Evolutionary conservation across 345 rosid genomes (phyloP).

Genomic region (Populus tremula): DNA sequence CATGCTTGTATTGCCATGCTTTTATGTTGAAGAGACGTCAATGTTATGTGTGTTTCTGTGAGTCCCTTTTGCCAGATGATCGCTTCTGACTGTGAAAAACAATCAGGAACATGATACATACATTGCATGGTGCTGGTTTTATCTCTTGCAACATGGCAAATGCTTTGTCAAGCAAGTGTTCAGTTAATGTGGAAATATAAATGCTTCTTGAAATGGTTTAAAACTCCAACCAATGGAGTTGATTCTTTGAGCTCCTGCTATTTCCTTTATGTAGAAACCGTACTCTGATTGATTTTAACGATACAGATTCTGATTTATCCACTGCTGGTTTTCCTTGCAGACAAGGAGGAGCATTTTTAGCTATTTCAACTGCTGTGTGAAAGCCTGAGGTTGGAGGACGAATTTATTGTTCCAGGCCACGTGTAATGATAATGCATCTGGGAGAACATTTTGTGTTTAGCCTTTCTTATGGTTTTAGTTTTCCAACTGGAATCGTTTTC

Average conservation of each 20-base stretch:
- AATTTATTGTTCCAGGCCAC: neutral
- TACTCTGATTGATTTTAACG: neutral
- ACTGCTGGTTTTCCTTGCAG: constrained; percentile 27
- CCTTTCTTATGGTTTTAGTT: neutral
- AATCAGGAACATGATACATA: neutral
- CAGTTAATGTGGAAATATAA: neutral
- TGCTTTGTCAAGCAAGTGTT: neutral
- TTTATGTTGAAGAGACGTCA: too few species aligned
- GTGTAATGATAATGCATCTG: constrained; percentile 8
- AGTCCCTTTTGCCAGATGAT: too few species aligned
- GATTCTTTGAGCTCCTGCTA: neutral
- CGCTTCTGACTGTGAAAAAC: neutral
- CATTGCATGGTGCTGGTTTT: neutral
- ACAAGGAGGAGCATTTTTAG: constrained; percentile 66
- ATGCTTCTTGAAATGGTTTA: neutral
- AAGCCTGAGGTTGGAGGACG: constrained; percentile 39
- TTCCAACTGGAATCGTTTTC: neutral
- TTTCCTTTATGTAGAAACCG: too few species aligned
- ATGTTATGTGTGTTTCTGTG: too few species aligned
- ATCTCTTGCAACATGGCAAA: neutral
- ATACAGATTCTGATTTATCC: neutral
- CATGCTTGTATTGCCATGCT: too few species aligned
- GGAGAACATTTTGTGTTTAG: neutral
- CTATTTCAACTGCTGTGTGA: constrained; percentile 81
- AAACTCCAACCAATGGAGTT: neutral